Conservation (phyloP, 1,284 basidiomycete genomes). For the Chiua sp. region DNA sequence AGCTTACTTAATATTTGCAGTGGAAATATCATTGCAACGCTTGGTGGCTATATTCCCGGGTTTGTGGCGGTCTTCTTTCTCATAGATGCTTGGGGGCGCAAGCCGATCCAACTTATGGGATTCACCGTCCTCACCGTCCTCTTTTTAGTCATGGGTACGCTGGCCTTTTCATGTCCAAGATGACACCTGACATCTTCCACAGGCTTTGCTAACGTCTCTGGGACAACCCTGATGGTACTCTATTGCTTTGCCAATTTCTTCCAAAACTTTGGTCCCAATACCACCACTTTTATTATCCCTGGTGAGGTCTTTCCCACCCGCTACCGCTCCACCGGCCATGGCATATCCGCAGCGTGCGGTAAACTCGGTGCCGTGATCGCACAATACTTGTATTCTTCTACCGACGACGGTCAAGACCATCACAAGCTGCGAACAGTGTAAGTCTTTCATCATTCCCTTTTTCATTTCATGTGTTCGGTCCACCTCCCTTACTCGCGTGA, state of each 20-base stretch:
- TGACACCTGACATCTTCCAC: not conserved
- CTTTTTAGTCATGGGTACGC: slow-evolving; percentile 52
- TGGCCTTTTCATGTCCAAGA: not conserved
- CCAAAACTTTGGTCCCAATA: slow-evolving; percentile 69
- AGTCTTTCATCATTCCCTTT: slow-evolving; percentile 1
- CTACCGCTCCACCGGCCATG: slow-evolving; percentile 70
- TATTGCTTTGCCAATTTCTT: slow-evolving; percentile 63
- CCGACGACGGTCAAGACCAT: not conserved
- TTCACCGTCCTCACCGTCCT: slow-evolving; percentile 58
- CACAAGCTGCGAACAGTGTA: not conserved
- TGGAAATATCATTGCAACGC: slow-evolving; percentile 50
- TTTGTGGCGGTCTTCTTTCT: slow-evolving; percentile 53
- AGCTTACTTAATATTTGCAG: slow-evolving; percentile 34
- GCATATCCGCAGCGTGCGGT: slow-evolving; percentile 69
- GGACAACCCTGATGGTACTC: slow-evolving; percentile 59
- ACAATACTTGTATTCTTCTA: slow-evolving; percentile 36
- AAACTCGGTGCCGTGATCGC: slow-evolving; percentile 74
- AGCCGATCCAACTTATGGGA: slow-evolving; percentile 61
- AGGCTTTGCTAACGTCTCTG: slow-evolving; percentile 60
- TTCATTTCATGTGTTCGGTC: not conserved
- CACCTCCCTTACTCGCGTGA: not conserved
- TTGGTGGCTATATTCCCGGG: slow-evolving; percentile 55
- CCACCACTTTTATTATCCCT: slow-evolving; percentile 73
- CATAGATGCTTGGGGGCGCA: slow-evolving; percentile 55
- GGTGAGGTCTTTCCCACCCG: slow-evolving; percentile 77